Percentiles rank a stretch among this genome's conserved stretches.
Conservation (phyloP, 495 filamentous ascomycete species). For the Barbatosphaeria neglecta region DNA sequence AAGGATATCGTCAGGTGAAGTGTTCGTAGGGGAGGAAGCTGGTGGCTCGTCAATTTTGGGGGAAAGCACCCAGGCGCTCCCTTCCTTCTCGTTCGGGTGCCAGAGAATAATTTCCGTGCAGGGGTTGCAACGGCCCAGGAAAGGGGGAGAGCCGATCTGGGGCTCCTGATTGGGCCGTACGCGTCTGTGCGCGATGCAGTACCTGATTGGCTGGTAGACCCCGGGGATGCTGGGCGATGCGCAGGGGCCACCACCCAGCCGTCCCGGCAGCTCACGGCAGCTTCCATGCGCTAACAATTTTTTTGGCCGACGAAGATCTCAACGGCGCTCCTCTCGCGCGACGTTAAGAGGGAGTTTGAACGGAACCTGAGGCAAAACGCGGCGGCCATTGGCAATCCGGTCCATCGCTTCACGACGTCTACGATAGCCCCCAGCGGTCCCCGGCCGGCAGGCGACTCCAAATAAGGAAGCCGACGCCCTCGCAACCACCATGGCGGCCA, state of each 20-base stretch:
- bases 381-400: neutral
- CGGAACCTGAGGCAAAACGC: neutral
- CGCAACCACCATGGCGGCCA: conserved; percentile 4
- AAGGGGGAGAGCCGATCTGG: conserved; percentile 27
- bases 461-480: too few species aligned
- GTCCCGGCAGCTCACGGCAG: neutral
- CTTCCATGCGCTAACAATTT: conserved; percentile 16
- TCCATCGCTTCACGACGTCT: neutral
- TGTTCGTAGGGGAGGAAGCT: conserved; percentile 1
- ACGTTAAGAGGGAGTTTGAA: too few species aligned
- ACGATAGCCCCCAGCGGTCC: neutral
- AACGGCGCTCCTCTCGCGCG: conserved; percentile 2
- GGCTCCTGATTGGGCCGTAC: conserved; percentile 25
- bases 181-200: conserved; percentile 22
- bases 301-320: conserved; percentile 6
- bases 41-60: conserved; percentile 8
- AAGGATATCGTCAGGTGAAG: neutral
- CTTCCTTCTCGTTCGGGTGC: conserved; percentile 26
- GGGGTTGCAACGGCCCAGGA: conserved; percentile 20
- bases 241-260: conserved; percentile 10
- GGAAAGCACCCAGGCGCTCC: conserved; percentile 20
- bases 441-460: neutral
- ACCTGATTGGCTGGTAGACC: conserved; percentile 10
- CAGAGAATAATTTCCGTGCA: conserved; percentile 39
- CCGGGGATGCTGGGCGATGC: neutral